A percentile compares a stretch with the other conserved stretches of the same genome.
Evolutionary conservation across 352 stramenopile species (phyloP).

Genomic region (Globisporangium paroecandrum): DNA sequence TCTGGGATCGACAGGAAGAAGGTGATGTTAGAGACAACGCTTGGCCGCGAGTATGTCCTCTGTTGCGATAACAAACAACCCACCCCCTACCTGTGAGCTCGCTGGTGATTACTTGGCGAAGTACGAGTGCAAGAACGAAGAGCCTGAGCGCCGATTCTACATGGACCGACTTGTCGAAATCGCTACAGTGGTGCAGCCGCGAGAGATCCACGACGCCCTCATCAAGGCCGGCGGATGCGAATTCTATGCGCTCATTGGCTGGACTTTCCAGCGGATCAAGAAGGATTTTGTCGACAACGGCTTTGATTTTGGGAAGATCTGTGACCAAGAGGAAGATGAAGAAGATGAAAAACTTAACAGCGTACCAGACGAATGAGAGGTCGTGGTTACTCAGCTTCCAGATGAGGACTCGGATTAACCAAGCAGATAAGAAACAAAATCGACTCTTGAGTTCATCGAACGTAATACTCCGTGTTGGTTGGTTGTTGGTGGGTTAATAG

Average conservation of each 20-base stretch:
- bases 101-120: too few species aligned
- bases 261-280: background rate
- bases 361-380: too few species aligned
- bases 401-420: too few species aligned
- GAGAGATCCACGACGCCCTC: background rate
- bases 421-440: too few species aligned
- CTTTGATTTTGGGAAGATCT: background rate
- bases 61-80: background rate
- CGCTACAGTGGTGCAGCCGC: background rate
- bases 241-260: background rate
- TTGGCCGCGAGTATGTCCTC: too few species aligned
- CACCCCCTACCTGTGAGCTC: too few species aligned
- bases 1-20: background rate
- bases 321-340: background rate
- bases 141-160: too few species aligned
- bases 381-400: too few species aligned
- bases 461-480: background rate
- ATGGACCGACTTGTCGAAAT: background rate
- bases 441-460: too few species aligned
- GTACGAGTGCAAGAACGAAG: too few species aligned
- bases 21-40: background rate
- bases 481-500: conserved; percentile 5
- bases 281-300: background rate
- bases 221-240: background rate
- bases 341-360: too few species aligned